Conservation (phyloP, 2,329 filamentous ascomycete genomes). For the Hysterium pulicare region DNA sequence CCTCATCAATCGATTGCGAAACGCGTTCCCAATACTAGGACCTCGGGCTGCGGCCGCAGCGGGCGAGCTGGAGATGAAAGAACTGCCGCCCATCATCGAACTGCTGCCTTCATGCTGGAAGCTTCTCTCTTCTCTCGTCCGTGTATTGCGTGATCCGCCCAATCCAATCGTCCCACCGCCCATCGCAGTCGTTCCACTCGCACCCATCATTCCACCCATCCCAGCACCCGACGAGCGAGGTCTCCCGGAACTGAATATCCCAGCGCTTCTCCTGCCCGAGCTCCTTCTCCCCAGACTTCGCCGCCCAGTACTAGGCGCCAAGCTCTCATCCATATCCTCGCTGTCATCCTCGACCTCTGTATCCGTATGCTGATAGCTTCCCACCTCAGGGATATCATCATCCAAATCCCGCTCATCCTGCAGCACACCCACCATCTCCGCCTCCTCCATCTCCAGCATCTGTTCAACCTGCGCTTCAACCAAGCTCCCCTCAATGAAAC, state of each 20-base stretch:
- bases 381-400: constrained; percentile 51
- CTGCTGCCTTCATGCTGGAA: constrained; percentile 26
- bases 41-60: constrained; percentile 25
- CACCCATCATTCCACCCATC: background rate
- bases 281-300: constrained; percentile 18
- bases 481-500: constrained; percentile 46
- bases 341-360: constrained; percentile 47
- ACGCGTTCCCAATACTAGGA: constrained; percentile 10
- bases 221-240: too few species aligned
- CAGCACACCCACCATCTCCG: constrained; percentile 45
- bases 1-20: constrained; percentile 26
- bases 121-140: constrained; percentile 26
- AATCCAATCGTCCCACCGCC: too few species aligned
- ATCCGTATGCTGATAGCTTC: constrained; percentile 54
- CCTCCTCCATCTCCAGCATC: constrained; percentile 45
- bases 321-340: constrained; percentile 16
- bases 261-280: constrained; percentile 17
- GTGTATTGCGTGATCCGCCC: too few species aligned
- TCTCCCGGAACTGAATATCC: constrained; percentile 8
- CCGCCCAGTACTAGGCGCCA: background rate
- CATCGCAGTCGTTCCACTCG: constrained; percentile 5
- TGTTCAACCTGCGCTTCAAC: constrained; percentile 35
- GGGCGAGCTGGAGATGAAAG: constrained; percentile 33
- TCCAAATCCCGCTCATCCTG: constrained; percentile 49
- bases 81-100: constrained; percentile 35